Conservation (phyloP, 73 alveolate genomes). For the Paramecium caudatum region DNA sequence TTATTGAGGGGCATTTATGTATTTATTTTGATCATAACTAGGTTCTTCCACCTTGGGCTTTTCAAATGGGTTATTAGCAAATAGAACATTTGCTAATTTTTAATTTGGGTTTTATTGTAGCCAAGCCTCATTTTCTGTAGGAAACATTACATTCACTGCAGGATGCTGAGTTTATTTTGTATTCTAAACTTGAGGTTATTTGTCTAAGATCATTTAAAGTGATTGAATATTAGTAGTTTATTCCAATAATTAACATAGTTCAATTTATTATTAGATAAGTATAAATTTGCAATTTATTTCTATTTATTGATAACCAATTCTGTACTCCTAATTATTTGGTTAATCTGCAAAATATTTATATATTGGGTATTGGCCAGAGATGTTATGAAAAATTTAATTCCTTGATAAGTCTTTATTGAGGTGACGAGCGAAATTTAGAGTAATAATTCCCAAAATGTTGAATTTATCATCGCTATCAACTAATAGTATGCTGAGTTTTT, state of each 20-base stretch:
- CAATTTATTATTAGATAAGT: conserved; percentile 24
- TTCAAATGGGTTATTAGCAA: conserved; percentile 61
- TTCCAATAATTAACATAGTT: conserved; percentile 20
- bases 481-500: background rate
- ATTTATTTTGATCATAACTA: background rate
- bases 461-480: conserved; percentile 14
- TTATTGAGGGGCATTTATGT: background rate
- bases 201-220: background rate
- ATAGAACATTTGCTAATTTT: conserved; percentile 41
- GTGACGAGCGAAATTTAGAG: conserved; percentile 40
- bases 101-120: conserved; percentile 39
- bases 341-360: conserved; percentile 20
- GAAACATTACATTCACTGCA: conserved; percentile 24
- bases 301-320: conserved; percentile 43
- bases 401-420: conserved; percentile 56
- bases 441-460: background rate
- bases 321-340: conserved; percentile 22
- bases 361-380: conserved; percentile 48
- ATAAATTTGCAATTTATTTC: conserved; percentile 28
- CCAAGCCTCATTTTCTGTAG: conserved; percentile 61
- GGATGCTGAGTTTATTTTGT: conserved; percentile 10
- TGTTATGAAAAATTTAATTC: conserved; percentile 60
- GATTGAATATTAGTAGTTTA: background rate
- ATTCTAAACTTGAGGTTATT: background rate
- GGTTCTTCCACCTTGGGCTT: background rate